phyloP scores from a whole-genome alignment of 169 alveolate species.

The Plasmodium malariae region DNA sequence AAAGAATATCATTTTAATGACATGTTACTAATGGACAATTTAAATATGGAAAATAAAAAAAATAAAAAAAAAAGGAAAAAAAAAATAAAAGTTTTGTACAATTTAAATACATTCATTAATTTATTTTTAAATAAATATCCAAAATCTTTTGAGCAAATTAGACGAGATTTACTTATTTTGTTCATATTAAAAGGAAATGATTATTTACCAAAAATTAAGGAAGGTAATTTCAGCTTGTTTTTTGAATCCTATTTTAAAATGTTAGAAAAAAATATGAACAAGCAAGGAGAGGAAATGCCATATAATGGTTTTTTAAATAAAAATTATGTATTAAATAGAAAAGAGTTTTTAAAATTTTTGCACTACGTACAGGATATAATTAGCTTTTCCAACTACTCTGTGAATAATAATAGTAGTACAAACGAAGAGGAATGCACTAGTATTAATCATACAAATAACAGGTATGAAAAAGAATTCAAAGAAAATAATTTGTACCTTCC shows the following conservation, averaged over 20 bases:
- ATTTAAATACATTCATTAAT: conserved; percentile 55
- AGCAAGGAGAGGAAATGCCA: not conserved
- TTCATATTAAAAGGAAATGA: conserved; percentile 82
- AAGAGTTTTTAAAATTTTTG: conserved; percentile 31
- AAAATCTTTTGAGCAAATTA: conserved; percentile 18
- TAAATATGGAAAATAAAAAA: not conserved
- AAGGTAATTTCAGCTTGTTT: conserved; percentile 77
- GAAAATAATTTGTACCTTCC: conserved; percentile 13
- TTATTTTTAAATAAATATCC: conserved; percentile 62
- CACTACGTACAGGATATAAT: conserved; percentile 25
- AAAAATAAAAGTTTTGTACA: conserved; percentile 64
- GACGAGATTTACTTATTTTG: conserved; percentile 76
- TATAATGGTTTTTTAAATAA: conserved; percentile 45
- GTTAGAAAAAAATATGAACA: conserved; percentile 12
- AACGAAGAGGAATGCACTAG: not conserved
- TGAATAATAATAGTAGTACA: not conserved
- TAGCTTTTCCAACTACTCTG: conserved; percentile 14
- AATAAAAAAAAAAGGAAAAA: not conserved
- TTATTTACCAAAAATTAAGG: conserved; percentile 80
- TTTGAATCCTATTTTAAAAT: conserved; percentile 78
- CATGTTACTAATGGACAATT: not conserved
- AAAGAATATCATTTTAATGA: too few species aligned
- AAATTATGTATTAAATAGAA: conserved; percentile 9
- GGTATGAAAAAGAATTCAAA: not conserved
- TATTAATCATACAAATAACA: not conserved